These are phyloP conservation scores for Trifolium repens DNA, from an alignment of 306 rosid species.

Conservation along the genomic window DNA sequence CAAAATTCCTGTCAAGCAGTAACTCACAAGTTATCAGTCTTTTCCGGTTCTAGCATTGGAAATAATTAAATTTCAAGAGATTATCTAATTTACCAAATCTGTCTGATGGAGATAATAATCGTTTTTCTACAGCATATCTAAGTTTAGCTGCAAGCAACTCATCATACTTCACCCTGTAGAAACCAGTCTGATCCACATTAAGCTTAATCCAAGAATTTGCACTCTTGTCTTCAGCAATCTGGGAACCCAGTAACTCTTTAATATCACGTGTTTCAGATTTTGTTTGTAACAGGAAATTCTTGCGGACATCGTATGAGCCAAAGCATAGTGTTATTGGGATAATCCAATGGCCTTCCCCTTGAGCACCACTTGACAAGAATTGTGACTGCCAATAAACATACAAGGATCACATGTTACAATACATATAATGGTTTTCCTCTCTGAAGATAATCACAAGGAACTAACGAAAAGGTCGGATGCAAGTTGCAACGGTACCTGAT, in stretches of 20 bases:
- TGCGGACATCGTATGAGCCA: conserved; percentile 70
- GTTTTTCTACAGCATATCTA: conserved; percentile 74
- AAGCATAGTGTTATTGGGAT: conserved; percentile 77
- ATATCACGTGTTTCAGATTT: conserved; percentile 64
- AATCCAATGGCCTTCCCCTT: conserved; percentile 86
- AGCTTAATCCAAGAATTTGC: conserved; percentile 71
- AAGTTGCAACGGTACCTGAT: conserved; percentile 66
- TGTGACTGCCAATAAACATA: conserved; percentile 63
- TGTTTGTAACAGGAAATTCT: conserved; percentile 70
- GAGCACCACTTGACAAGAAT: conserved; percentile 81
- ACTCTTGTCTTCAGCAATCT: conserved; percentile 38
- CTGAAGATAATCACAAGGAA: conserved; percentile 35
- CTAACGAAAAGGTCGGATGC: conserved; percentile 31
- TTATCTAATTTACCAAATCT: conserved; percentile 71
- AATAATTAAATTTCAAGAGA: conserved; percentile 1
- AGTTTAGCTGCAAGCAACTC: conserved; percentile 72
- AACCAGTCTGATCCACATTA: conserved; percentile 94
- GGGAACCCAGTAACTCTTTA: conserved; percentile 52
- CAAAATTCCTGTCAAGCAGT: conserved; percentile 70
- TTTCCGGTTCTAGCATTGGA: conserved; percentile 25
- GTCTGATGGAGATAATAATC: conserved; percentile 73
- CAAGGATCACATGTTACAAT: conserved; percentile 30
- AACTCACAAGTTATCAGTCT: conserved; percentile 27
- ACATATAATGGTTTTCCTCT: conserved; percentile 24
- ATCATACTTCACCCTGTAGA: conserved; percentile 94